These are phyloP conservation scores for Adansonia grandidieri DNA, from an alignment of 441 rosid species.

Conservation along the genomic window DNA sequence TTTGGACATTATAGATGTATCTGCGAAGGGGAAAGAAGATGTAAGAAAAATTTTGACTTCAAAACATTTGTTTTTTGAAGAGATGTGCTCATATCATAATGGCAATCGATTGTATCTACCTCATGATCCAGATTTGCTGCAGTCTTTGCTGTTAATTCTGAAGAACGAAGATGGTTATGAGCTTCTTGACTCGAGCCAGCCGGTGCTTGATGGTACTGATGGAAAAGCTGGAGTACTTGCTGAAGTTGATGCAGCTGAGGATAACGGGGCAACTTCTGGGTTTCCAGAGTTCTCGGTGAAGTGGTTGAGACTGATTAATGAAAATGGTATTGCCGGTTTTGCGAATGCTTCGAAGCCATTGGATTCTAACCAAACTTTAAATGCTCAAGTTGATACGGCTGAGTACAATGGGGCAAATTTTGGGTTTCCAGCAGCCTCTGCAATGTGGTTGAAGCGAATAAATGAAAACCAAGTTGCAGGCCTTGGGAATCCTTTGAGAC, in stretches of 20 bases:
- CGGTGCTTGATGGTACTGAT: neutral
- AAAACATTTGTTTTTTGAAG: slow-evolving; percentile 44
- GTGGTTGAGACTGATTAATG: neutral
- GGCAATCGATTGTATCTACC: slow-evolving; percentile 41
- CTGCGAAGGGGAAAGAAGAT: slow-evolving; percentile 33
- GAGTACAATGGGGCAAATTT: neutral
- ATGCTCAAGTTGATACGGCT: slow-evolving; percentile 11
- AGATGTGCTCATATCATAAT: slow-evolving; percentile 46
- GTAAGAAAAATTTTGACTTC: slow-evolving; percentile 42
- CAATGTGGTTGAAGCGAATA: neutral
- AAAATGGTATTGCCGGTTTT: slow-evolving; percentile 14
- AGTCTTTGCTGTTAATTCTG: slow-evolving; percentile 32
- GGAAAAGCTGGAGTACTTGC: neutral
- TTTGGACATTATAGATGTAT: slow-evolving; percentile 35
- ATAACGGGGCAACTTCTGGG: neutral
- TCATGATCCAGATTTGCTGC: slow-evolving; percentile 38
- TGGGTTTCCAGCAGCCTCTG: neutral
- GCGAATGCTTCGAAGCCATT: neutral
- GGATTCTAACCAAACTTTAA: slow-evolving; percentile 18
- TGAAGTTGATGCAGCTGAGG: slow-evolving; percentile 2
- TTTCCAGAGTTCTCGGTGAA: neutral
- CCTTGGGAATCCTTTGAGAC: slow-evolving; percentile 12
- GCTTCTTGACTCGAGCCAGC: slow-evolving; percentile 15
- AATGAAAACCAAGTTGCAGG: slow-evolving; percentile 13
- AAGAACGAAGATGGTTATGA: slow-evolving; percentile 4